phyloP scores from a whole-genome alignment of 192 early-diverging fungal species.

The Martensiomyces pterosporus region DNA sequence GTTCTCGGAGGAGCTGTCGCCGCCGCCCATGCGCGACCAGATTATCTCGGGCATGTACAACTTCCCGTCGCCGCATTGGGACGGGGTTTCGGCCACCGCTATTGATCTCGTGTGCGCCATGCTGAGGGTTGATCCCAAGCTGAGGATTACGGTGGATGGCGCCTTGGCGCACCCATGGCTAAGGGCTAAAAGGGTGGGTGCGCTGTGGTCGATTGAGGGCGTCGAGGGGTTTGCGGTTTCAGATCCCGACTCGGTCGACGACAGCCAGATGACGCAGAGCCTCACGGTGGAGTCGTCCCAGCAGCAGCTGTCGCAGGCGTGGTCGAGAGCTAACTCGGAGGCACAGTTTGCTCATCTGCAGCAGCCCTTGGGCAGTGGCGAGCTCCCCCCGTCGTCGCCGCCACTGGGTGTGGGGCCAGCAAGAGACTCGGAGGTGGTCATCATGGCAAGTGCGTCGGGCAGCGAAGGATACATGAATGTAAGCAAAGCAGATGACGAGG shows the following conservation, averaged over 20 bases:
- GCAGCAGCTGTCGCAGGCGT: slow-evolving; percentile 19
- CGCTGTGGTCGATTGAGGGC: slow-evolving; percentile 27
- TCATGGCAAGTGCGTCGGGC: slow-evolving; percentile 16
- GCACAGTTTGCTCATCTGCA: neutral
- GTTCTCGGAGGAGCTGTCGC: slow-evolving; percentile 64
- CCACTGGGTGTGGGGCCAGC: neutral
- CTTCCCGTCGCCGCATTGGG: slow-evolving; percentile 81
- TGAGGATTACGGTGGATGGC: slow-evolving; percentile 51
- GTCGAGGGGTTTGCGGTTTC: slow-evolving; percentile 21
- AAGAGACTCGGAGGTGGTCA: slow-evolving; percentile 7
- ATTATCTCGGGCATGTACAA: slow-evolving; percentile 65
- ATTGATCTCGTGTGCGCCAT: slow-evolving; percentile 52
- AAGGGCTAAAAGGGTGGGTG: slow-evolving; percentile 14
- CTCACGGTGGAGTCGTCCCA: slow-evolving; percentile 39
- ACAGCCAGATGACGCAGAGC: slow-evolving; percentile 45
- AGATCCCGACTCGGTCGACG: slow-evolving; percentile 36
- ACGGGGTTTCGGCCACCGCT: slow-evolving; percentile 59
- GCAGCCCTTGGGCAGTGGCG: slow-evolving; percentile 2
- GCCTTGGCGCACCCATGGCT: slow-evolving; percentile 59
- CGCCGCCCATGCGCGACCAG: slow-evolving; percentile 59
- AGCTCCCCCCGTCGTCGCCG: slow-evolving; percentile 15
- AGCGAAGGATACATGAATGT: slow-evolving; percentile 13
- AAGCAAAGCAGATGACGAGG: slow-evolving; percentile 5
- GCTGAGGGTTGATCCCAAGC: slow-evolving; percentile 47
- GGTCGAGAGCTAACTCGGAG: slow-evolving; percentile 5